Evolutionary conservation across 2,329 filamentous ascomycete species (phyloP), one percentile per base, ranked within the genome.

Genomic region (Ophiostoma ulmi): DNA sequence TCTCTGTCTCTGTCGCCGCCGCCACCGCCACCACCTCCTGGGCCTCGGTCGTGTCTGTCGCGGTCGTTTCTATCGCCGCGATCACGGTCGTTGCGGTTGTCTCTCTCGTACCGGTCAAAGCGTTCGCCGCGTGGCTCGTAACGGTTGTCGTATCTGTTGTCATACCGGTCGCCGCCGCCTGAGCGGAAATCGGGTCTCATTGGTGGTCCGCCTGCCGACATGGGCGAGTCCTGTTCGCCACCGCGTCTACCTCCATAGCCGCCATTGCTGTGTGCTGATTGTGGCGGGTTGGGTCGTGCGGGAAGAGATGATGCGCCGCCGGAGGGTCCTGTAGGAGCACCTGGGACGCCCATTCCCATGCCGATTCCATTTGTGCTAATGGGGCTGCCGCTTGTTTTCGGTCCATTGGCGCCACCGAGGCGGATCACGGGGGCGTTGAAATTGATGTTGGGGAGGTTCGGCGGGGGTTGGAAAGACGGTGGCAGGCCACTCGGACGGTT

Each of bases 401-500:
- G 69, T 20, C 70, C 70, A 26, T 20, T 64, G 14, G 93, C 94
- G 58, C 93, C 94, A 61, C 94, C 95, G 65, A 99, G 86, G 70
- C 95, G 91, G 77, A 99, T 98, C 72, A 98, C 93, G 71, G 94
- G 94, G 48, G 95, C 95, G 77, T 92, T 97, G 83, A 98, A 97
- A 83, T 99, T 97, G 84, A 99, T 97, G 79, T 97, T 96, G 69
- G 94, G 93, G 86, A 97, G 92, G 78, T 95, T 97, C 68, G 91
- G 84, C 11, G 94, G 94, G 67, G 93, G 88, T 83, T 96, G 92
- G 81, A 97, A 97, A 80, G 89, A 92, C 72, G 89, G 83, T 73
- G 92, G 93, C 74, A 97, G 89, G 77, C 88, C 89, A 80, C 87
- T 91, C 79, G 91, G 91, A 83, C 91, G 89, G 82, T 90, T 91